Evolutionary conservation across 2,329 filamentous ascomycete genomes (phyloP), one percentile per base, ranked within the genome.

Genomic region (Aurifilum marmelostoma): DNA sequence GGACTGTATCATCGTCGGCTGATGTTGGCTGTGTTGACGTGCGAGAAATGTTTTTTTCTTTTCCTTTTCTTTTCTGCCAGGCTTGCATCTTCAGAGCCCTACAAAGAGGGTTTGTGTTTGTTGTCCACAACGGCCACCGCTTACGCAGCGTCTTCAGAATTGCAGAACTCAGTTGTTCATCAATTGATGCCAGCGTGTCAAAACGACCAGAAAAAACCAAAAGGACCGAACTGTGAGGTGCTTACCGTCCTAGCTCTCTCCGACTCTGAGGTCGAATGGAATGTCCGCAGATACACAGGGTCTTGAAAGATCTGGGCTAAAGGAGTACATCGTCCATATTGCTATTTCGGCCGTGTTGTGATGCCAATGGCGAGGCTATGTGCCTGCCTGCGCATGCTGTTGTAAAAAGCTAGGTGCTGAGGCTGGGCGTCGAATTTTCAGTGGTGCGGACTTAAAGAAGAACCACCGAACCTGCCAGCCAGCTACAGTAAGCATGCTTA

Each of bases 161-260:
- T 73, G 72, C 72, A 73, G 72, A 73, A 72, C 60, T 68, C 63
- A 50, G 39, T 65, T 63, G 67, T 69, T 72, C 71, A 73, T 73
- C 71, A 72, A 56, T 60, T 41, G 39, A 66, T 60, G 37, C 54
- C n/a, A 32, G 58, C 67, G 37, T 71, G 63, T 27, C 27, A 5
- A 8, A 24, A 0, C n/a, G n/a, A n/a, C n/a, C n/a, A 9, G 11
- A 29, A 14, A 18, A 47, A n/a, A 32, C 6, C 12, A 54, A n/a
- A 24, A 27, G 52, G 12, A 27, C 14, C 3, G 24, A 29, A 29
- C 24, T 18, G 27, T 29, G 52, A 56, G 24, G 29, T 5, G 34
- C 43, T 24, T 1, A 47, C 14, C 27, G 27, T 2, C 32, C 24
- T 39, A 6, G 4, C 14, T 18, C 12, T 24, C 6, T 7, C 5